These are phyloP conservation scores for Rhizopus stolonifer DNA, from an alignment of 371 early-diverging fungal species.

Conservation along the genomic window DNA sequence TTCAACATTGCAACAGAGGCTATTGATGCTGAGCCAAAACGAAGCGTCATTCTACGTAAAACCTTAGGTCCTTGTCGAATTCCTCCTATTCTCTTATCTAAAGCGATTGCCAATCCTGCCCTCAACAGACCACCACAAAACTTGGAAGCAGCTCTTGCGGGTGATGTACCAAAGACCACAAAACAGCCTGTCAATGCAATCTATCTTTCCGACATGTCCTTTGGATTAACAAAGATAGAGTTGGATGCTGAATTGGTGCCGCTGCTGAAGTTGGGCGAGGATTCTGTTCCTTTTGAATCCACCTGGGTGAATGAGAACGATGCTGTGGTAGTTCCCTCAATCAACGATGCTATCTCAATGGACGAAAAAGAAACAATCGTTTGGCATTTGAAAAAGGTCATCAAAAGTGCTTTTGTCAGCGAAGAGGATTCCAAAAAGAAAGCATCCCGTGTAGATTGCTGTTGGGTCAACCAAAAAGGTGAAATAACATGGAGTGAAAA, in stretches of 20 bases:
- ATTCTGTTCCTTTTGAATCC: conserved; percentile 40
- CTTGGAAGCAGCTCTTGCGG: conserved; percentile 15
- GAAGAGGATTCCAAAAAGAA: conserved; percentile 15
- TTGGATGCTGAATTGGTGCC: conserved; percentile 43
- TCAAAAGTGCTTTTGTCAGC: conserved; percentile 29
- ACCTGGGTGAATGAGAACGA: conserved; percentile 60
- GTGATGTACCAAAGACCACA: conserved; percentile 12
- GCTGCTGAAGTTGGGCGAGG: conserved; percentile 32
- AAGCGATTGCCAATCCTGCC: conserved; percentile 38
- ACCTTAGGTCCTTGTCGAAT: conserved; percentile 32
- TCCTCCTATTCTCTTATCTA: conserved; percentile 40
- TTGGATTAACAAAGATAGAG: conserved; percentile 55
- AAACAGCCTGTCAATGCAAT: conserved; percentile 58
- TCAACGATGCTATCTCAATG: conserved; percentile 41
- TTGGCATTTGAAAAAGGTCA: conserved; percentile 46
- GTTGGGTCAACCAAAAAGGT: conserved; percentile 60
- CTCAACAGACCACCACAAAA: conserved; percentile 38
- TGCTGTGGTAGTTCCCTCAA: conserved; percentile 46
- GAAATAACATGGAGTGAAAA: conserved; percentile 52
- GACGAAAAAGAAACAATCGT: conserved; percentile 52
- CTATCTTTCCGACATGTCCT: conserved; percentile 51
- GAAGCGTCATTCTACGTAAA: conserved; percentile 68
- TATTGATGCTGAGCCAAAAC: conserved; percentile 72
- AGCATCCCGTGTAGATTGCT: conserved; percentile 55
- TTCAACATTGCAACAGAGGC: conserved; percentile 67